Conservation (phyloP, 1,284 basidiomycete species). For the Puccinia polysora region DNA sequence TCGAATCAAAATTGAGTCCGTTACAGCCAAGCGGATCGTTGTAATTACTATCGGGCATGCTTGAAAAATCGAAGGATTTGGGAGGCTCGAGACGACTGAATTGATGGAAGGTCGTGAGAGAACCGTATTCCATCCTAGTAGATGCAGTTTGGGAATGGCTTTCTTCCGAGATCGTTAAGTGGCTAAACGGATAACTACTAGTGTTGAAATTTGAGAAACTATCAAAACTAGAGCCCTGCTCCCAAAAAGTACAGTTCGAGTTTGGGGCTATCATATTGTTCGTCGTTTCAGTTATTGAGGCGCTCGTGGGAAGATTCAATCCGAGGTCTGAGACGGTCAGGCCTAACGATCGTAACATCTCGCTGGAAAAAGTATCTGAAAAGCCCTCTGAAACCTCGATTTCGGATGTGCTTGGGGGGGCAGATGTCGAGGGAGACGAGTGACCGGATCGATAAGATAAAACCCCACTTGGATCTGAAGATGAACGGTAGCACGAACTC, state of each 20-base stretch:
- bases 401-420: not conserved
- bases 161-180: not conserved
- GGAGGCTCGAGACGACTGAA: not conserved
- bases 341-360: conserved; percentile 20
- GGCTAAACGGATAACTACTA: conserved; percentile 4
- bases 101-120: not conserved
- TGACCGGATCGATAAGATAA: not conserved
- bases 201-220: not conserved
- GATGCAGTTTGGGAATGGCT: not conserved
- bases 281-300: not conserved
- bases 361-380: conserved; percentile 6
- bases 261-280: not conserved
- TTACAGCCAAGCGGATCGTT: not conserved
- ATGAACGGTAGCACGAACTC: not conserved
- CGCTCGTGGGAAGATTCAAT: not conserved
- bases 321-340: not conserved
- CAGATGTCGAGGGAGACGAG: not conserved
- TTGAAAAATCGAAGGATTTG: conserved; percentile 9
- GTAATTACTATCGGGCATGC: not conserved
- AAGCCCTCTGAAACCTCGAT: not conserved
- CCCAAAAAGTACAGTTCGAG: not conserved
- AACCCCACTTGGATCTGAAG: not conserved
- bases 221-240: not conserved
- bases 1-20: conserved; percentile 8
- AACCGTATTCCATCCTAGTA: not conserved